phyloP scores from a whole-genome alignment of 2,329 filamentous ascomycete species.

The Stachybotrys elegans region DNA sequence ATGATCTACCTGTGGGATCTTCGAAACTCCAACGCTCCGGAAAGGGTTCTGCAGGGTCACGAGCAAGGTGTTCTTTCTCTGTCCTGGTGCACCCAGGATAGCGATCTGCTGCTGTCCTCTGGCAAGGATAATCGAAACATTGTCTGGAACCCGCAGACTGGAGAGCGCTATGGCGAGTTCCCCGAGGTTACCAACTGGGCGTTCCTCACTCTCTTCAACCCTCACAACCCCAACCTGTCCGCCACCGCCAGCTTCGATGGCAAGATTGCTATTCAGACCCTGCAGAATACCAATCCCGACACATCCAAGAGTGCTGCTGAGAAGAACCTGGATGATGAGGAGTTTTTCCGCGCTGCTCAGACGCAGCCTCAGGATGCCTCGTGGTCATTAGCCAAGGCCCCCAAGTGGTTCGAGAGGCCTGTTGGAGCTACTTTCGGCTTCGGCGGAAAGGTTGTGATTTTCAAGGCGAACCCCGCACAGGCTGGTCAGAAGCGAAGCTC shows the following conservation, averaged over 20 bases:
- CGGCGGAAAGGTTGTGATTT: constrained; percentile 82
- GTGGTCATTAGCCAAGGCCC: constrained; percentile 80
- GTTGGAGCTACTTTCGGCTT: constrained; percentile 89
- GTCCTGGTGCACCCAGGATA: constrained; percentile 92
- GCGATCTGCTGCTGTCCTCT: constrained; percentile 81
- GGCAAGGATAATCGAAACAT: constrained; percentile 96
- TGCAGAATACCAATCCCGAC: constrained; percentile 86
- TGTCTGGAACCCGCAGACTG: constrained; percentile 93
- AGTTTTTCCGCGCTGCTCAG: constrained; percentile 94
- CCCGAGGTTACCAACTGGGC: constrained; percentile 99
- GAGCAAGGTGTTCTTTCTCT: constrained; percentile 90
- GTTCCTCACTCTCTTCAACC: constrained; percentile 92
- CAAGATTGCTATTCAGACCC: constrained; percentile 87
- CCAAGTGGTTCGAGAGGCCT: constrained; percentile 85
- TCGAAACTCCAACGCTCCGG: constrained; percentile 91
- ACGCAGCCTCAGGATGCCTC: constrained; percentile 85
- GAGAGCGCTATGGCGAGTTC: constrained; percentile 83
- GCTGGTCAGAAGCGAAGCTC: constrained; percentile 64
- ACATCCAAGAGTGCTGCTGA: constrained; percentile 62
- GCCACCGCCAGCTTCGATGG: constrained; percentile 97
- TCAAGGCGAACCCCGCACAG: constrained; percentile 55
- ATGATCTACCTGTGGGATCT: constrained; percentile 92
- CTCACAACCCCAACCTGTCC: constrained; percentile 83
- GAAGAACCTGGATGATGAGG: constrained; percentile 76
- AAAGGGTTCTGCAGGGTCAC: constrained; percentile 83